Base-by-base conservation (phyloP, 192 early-diverging fungal genomes). In the Obelidium mucronatum region DNA sequence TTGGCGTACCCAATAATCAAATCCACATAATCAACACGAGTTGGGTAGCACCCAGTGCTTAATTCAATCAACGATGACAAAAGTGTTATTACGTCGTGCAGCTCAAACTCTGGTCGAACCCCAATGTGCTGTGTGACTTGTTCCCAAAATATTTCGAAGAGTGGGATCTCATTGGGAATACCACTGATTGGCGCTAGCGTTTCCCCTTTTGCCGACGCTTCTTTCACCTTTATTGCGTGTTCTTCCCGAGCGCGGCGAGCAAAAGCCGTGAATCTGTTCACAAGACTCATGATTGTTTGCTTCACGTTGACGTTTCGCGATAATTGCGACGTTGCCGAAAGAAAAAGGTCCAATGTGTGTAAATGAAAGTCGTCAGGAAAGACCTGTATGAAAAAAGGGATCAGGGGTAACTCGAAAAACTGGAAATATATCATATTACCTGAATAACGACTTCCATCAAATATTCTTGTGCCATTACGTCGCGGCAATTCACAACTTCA, bases 381-480 rank as follows among this genome's bases (percentile, higher is more conserved):
- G 13, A 94, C 92, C 91, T 92, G 75, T 19, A 17, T n/a, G n/a
- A 55, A 28, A 30, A 26, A 51, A 19, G 39, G 42, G 5, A 51
- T n/a, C 30, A 51, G 4, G 67, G 97, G 97, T 82, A 95, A 97
- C 63, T 96, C 96, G 74, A 96, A 95, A 89, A 93, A 74, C 98
- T 98, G 15, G 92, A 90, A 89, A 89, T 74, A 22, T 4, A 28
- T 13, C 65, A 52, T n/a, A 73, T 40, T 86, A 94, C 95, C 84
- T 99, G 98, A 76, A 97, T 96, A 64, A 98, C 96, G 28, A 96
- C 96, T 80, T 99, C 98, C 96, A 99, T 98, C 36, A 99, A 87
- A 79, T 99, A 99, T 78, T 99, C 98, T 78, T 99, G 98, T 6
- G 98, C 98, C 69, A 99, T 94, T 19, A 97, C 91, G 83, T 99